phyloP scores from a whole-genome alignment of 495 filamentous ascomycete genomes.

The Umbilicaria muhlenbergii region DNA sequence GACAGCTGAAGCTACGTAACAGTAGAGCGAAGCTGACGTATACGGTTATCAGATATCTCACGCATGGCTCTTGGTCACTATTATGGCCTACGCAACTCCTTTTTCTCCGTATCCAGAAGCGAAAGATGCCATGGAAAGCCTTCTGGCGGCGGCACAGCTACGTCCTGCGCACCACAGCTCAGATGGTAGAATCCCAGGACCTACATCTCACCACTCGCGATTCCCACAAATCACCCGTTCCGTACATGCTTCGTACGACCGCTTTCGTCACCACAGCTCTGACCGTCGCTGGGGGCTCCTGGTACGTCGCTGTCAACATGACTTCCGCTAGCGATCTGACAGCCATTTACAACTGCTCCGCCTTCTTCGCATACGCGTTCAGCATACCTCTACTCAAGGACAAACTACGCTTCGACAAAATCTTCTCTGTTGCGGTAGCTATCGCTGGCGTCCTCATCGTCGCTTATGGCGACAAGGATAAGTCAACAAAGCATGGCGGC shows the following conservation, averaged over 20 bases:
- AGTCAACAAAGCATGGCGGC: slow-evolving; percentile 30
- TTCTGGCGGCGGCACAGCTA: slow-evolving; percentile 78
- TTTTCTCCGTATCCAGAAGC: slow-evolving; percentile 58
- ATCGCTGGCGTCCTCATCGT: slow-evolving; percentile 82
- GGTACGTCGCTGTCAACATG: slow-evolving; percentile 89
- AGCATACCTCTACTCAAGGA: slow-evolving; percentile 80
- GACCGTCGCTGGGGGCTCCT: slow-evolving; percentile 81
- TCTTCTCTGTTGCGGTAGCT: slow-evolving; percentile 67
- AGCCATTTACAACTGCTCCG: slow-evolving; percentile 97
- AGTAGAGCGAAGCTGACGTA: too few relatives aligned
- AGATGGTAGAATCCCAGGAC: slow-evolving; percentile 67
- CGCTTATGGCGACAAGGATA: slow-evolving; percentile 63
- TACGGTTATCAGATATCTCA: slow-evolving; percentile 51
- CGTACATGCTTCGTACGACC: slow-evolving; percentile 64
- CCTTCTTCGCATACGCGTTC: slow-evolving; percentile 96
- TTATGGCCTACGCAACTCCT: slow-evolving; percentile 77
- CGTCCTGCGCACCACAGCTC: slow-evolving; percentile 59
- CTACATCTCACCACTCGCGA: slow-evolving; percentile 34
- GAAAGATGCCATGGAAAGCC: slow-evolving; percentile 56
- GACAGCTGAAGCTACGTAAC: background rate
- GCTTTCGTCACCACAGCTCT: slow-evolving; percentile 71
- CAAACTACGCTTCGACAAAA: slow-evolving; percentile 62
- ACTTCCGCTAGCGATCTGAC: slow-evolving; percentile 87
- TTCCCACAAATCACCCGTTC: slow-evolving; percentile 40
- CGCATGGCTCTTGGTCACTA: slow-evolving; percentile 81